A percentile compares a stretch with the other conserved stretches of the same genome.
These are phyloP conservation scores for Cymodocea nodosa DNA, from an alignment of 116 monocot species.

Conservation along the genomic window DNA sequence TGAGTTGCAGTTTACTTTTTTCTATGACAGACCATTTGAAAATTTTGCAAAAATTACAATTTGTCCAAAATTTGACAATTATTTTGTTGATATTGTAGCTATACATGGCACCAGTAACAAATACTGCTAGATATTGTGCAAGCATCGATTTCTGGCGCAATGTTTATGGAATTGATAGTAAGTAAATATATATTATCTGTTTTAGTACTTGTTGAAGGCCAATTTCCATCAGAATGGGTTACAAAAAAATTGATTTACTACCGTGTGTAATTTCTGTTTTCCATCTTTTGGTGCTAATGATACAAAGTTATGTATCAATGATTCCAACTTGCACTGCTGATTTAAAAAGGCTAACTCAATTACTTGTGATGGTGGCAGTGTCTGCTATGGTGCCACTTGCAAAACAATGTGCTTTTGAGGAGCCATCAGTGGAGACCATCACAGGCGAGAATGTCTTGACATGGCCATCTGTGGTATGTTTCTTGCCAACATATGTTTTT, in stretches of 20 bases:
- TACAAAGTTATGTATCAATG: background rate
- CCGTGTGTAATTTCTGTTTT: background rate
- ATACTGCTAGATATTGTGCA: conserved; percentile 64
- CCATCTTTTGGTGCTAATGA: background rate
- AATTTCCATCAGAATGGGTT: background rate
- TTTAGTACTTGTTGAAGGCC: background rate
- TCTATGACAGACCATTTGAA: too few species aligned
- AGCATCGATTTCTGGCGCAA: conserved; percentile 95
- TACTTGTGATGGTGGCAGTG: conserved; percentile 38
- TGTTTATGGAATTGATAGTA: conserved; percentile 98
- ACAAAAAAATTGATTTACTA: background rate
- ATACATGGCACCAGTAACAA: conserved; percentile 92
- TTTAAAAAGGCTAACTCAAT: background rate
- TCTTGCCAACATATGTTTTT: background rate
- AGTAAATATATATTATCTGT: conserved; percentile 17
- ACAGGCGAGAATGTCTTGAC: conserved; percentile 92
- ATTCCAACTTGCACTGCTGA: too few species aligned
- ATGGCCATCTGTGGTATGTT: conserved; percentile 86
- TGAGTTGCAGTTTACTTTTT: too few species aligned
- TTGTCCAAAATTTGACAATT: conserved; percentile 1
- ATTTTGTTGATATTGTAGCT: conserved; percentile 42
- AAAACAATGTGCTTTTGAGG: conserved; percentile 96
- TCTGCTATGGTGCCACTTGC: conserved; percentile 92
- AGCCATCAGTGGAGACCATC: conserved; percentile 73
- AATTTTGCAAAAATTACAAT: too few species aligned